phyloP scores from a whole-genome alignment of 495 filamentous ascomycete species.

The Penicillium alfredii region DNA sequence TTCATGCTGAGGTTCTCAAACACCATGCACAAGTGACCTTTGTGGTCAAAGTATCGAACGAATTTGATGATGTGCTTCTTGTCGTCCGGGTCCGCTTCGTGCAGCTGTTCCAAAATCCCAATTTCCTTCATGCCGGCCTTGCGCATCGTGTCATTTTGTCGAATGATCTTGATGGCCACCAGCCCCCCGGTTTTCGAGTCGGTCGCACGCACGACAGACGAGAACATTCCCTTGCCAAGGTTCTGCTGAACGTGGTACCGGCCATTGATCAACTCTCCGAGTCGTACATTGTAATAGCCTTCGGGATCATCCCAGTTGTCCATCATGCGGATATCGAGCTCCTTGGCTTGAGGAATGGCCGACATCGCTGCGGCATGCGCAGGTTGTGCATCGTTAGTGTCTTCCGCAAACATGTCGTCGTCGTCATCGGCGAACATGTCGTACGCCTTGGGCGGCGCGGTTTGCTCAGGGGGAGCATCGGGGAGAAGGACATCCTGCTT shows the following conservation, averaged over 20 bases:
- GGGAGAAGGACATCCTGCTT: slow-evolving; percentile 54
- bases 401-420: slow-evolving; percentile 80
- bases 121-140: slow-evolving; percentile 96
- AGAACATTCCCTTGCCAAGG: slow-evolving; percentile 95
- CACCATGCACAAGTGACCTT: slow-evolving; percentile 89
- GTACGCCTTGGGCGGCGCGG: slow-evolving; percentile 49
- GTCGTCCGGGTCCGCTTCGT: slow-evolving; percentile 76
- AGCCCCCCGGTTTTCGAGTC: slow-evolving; percentile 65
- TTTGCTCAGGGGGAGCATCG: slow-evolving; percentile 32
- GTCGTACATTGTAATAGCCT: slow-evolving; percentile 89
- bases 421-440: slow-evolving; percentile 97
- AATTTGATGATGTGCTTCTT: slow-evolving; percentile 90
- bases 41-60: slow-evolving; percentile 84
- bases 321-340: slow-evolving; percentile 73
- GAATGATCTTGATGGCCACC: slow-evolving; percentile 90
- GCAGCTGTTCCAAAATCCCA: slow-evolving; percentile 78
- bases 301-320: slow-evolving; percentile 93
- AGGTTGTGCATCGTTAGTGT: slow-evolving; percentile 41
- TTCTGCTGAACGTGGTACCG: slow-evolving; percentile 82
- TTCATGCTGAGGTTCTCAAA: slow-evolving; percentile 95
- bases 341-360: slow-evolving; percentile 52
- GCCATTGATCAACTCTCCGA: slow-evolving; percentile 80
- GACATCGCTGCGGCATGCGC: slow-evolving; percentile 41
- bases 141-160: slow-evolving; percentile 86
- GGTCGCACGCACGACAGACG: slow-evolving; percentile 84